Evolutionary conservation across 768 basidiomycete genomes (phyloP).

Genomic region (Galerina marginata): DNA sequence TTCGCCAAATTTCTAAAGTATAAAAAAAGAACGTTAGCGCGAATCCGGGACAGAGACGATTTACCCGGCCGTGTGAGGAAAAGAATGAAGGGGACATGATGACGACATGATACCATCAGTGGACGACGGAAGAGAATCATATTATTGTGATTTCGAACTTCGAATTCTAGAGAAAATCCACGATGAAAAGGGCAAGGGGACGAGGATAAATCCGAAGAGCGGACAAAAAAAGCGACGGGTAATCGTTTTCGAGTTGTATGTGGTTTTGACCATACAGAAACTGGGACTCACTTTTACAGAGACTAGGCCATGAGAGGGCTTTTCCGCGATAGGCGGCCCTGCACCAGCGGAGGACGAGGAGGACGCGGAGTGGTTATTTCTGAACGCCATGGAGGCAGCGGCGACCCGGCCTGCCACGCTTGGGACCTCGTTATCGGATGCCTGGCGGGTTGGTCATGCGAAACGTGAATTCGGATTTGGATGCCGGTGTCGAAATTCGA

Average conservation of each 20-base stretch:
- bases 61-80: no score
- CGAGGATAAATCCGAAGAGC: neutral
- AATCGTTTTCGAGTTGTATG: constrained; percentile 1
- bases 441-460: constrained; percentile 28
- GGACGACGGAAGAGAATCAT: neutral
- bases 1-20: constrained; percentile 60
- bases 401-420: constrained; percentile 60
- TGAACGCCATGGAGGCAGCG: constrained; percentile 47
- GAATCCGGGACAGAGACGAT: no score
- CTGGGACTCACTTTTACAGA: constrained; percentile 31
- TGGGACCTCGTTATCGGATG: constrained; percentile 43
- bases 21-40: neutral
- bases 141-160: no score
- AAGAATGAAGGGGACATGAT: neutral
- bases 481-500: neutral
- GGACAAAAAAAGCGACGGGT: constrained; percentile 7
- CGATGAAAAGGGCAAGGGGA: constrained; percentile 2
- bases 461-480: neutral
- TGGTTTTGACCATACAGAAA: constrained; percentile 5
- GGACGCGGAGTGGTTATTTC: constrained; percentile 24
- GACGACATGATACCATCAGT: constrained; percentile 15
- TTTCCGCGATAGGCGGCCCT: constrained; percentile 28
- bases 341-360: constrained; percentile 23
- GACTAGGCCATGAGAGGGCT: constrained; percentile 31
- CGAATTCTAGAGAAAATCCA: neutral